Base-by-base conservation (phyloP, 1,284 basidiomycete species). In the Cryptococcus sp. region DNA sequence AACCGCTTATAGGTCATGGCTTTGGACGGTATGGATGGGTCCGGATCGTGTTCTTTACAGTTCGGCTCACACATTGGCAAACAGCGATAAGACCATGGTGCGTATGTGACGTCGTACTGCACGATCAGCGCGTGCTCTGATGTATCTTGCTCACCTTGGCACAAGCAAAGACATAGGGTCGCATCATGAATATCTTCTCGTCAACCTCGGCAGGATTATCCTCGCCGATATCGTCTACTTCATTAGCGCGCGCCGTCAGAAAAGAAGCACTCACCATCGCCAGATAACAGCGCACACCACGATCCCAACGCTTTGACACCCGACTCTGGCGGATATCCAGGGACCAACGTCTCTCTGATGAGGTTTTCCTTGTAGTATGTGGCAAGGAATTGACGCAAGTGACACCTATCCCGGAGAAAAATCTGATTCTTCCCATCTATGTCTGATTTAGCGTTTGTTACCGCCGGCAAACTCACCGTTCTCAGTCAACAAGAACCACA, bases 151-250 rank as follows among this genome's bases (percentile, higher is more conserved):
- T 43, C 39, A 80, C 79, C 66, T 80, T 79, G 67, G 81, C 80
- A 20, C 79, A 79, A 0, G 80, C 81, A 64, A 83, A 82, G 15
- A 82, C 81, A 58, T 78, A 83, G 0, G 82, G 82, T 16, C 81
- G 74, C 19, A 82, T 68, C 22, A 82, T 77, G 60, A 81, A 83
- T 56, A 82, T 77, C 63, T 79, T 79, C 59, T 82, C 78, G 54
- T 81, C 80, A n/a, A 80, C 73, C 51, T 81, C 79, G 15, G 73
- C 69, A 1, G 67, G 57, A 0, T 68, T 76, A 34, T 79, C 77
- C 22, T 73, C 72, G 2, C 52, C 63, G 44, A 57, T 43, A 34
- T 46, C 47, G 29, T 59, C 52, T 57, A 29, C 11, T 1, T 34
- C 8, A 38, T 38, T 25, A 57, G 29, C 38, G 13, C 20, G 38